Evolutionary conservation across 768 basidiomycete genomes (phyloP).

Genomic region (Infundibulicybe gibba): DNA sequence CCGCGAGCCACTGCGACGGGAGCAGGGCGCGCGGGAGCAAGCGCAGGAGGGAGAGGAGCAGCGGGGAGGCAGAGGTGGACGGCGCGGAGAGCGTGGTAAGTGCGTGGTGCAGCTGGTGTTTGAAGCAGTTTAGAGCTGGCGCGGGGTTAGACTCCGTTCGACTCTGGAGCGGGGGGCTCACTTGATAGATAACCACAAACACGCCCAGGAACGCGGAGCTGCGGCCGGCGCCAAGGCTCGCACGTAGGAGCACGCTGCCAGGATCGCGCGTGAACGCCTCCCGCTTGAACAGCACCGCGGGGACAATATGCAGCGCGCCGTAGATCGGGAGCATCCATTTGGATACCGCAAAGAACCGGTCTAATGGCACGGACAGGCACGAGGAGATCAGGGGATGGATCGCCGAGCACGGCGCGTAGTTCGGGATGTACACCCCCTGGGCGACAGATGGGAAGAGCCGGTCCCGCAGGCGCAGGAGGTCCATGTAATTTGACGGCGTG

Average conservation of each 20-base stretch:
- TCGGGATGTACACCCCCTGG: conserved; percentile 39
- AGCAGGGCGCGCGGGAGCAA: conserved; percentile 27
- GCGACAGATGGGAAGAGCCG: conserved; percentile 25
- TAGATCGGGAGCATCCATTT: conserved; percentile 85
- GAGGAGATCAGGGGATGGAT: conserved; percentile 71
- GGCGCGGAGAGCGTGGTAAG: conserved; percentile 31
- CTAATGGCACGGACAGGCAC: conserved; percentile 57
- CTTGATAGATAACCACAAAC: conserved; percentile 84
- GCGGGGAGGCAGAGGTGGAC: conserved; percentile 24
- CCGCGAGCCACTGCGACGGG: conserved; percentile 44
- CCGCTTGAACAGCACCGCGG: conserved; percentile 79
- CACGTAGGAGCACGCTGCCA: conserved; percentile 56
- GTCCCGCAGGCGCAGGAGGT: conserved; percentile 41
- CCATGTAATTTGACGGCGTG: conserved; percentile 44
- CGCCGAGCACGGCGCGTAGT: conserved; percentile 62
- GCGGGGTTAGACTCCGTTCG: neutral
- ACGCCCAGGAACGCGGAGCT: conserved; percentile 86
- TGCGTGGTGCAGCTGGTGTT: conserved; percentile 51
- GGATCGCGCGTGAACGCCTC: conserved; percentile 65
- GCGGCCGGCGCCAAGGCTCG: conserved; percentile 68
- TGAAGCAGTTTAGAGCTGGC: conserved; percentile 62
- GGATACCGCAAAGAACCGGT: conserved; percentile 77
- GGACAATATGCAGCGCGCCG: conserved; percentile 86
- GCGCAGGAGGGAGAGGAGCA: conserved; percentile 18
- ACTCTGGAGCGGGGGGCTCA: conserved; percentile 27